Base-by-base conservation (phyloP, 345 rosid genomes). In the Salix dunnii region DNA sequence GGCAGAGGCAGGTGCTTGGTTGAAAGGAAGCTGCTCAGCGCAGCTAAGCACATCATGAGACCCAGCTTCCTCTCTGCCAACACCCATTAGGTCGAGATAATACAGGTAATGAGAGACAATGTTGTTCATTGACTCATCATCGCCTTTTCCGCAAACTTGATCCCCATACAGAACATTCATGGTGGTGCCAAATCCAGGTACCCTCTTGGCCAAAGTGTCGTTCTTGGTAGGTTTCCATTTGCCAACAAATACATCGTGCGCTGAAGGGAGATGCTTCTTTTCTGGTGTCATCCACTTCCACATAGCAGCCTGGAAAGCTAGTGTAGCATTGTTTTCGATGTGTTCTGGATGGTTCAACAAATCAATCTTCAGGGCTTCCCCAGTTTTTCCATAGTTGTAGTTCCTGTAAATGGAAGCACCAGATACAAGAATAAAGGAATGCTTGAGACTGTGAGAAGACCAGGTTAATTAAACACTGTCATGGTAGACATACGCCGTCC, bases 271-370 rank as follows among this genome's bases (percentile, higher is more conserved):
- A 18, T 85, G 82, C 86, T 94, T 94, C 89, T 89, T 92, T 13
- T 76, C 82, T 9, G 98, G 97, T 2, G 94, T 91, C 98, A 94
- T 94, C 98, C 97, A 94, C 84, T 83, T 83, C 95, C 94, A 90
- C 2, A 94, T 85, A 35, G 98, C 96, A 0, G 94, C 82, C 73
- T 90, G 97, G 78, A 92, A 94, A 16, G 93, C 96, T 61, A 94
- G 69, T 38, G 98, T 91, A 1, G 97, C 94, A 33, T 91, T 90
- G 83, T 90, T 69, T 82, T 94, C 96, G 0, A 92, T 69, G 84
- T 87, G 86, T 79, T 92, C 97, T 71, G 98, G 97, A 51, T 87
- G 88, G 81, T 79, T 86, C 78, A 91, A 68, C 42, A 92, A 77
- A 64, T 94, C 90, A 78, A 88, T 78, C 80, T 91, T 88, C 85